Percentiles rank a stretch among this genome's conserved stretches.
Evolutionary conservation across 2,329 filamentous ascomycete genomes (phyloP).

Genomic region (Claviceps sp.): DNA sequence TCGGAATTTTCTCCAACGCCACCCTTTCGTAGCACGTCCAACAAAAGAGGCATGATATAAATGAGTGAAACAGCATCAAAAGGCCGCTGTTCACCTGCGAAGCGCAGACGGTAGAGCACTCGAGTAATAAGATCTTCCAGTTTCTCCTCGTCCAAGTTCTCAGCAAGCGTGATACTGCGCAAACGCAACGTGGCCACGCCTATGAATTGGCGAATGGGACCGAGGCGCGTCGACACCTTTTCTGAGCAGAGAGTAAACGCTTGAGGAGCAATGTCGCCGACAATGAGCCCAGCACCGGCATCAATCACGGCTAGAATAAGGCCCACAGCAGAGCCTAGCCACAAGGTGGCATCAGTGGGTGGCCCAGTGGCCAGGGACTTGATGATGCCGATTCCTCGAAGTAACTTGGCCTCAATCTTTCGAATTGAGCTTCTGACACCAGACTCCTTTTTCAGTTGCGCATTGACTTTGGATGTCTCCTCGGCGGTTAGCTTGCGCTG

Average conservation of each 20-base stretch:
- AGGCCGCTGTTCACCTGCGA: conserved; percentile 83
- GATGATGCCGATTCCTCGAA: conserved; percentile 77
- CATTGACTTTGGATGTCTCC: conserved; percentile 79
- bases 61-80: conserved; percentile 80
- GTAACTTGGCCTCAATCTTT: conserved; percentile 54
- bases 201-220: conserved; percentile 65
- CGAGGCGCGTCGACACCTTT: conserved; percentile 60
- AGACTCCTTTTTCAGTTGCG: conserved; percentile 77
- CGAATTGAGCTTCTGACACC: conserved; percentile 63
- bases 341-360: conserved; percentile 75
- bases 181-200: conserved; percentile 77
- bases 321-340: conserved; percentile 73
- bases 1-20: conserved; percentile 62
- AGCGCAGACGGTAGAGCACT: conserved; percentile 79
- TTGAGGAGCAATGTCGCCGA: conserved; percentile 64
- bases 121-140: conserved; percentile 75
- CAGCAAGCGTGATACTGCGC: conserved; percentile 58
- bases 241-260: conserved; percentile 72
- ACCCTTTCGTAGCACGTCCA: conserved; percentile 64
- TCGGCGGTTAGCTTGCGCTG: conserved; percentile 84
- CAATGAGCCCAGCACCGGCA: conserved; percentile 67
- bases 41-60: conserved; percentile 73
- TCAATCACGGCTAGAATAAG: conserved; percentile 62
- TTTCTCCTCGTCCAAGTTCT: conserved; percentile 64
- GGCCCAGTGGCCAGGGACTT: conserved; percentile 70